Base-by-base conservation (phyloP, 768 basidiomycete genomes). In the Leccinum incarnatum region DNA sequence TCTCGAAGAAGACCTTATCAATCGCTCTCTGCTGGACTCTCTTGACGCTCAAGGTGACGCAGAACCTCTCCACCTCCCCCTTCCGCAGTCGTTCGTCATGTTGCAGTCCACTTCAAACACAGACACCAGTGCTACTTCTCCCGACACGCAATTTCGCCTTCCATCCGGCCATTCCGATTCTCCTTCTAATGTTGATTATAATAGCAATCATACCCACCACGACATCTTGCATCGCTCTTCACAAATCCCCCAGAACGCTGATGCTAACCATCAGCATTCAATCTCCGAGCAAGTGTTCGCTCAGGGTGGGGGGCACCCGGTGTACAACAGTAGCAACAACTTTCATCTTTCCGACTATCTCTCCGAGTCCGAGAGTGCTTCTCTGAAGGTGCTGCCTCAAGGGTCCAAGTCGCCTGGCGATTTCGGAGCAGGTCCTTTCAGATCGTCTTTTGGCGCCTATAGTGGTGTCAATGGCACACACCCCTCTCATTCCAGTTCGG, bases 21-120 rank as follows among this genome's bases (percentile, higher is more conserved):
- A 92, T 78, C 86, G 87, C 72, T 91, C 90, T 55, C 81, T 93
- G 58, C 77, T 93, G 65, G 91, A 89, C 74, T 88, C 86, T 45
- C 82, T 93, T 69, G 85, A 93, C 82, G 88, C 86, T 55, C 86
- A 90, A 74, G 89, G 87, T 53, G 90, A 92, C 82, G 82, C 88
- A 56, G 89, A 91, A 72, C 88, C 87, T 50, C 70, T 79, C 56
- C 79, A 53, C 34, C 36, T 59, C 5, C 64, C 67, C 17, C 27
- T 63, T 30, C 64, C 63, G 15, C 71, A 67, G 57, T 81, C 56
- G 79, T 84, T 70, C 69, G 73, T 55, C 74, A 81, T 68, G 77
- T 78, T 59, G 69, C 79, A 59, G 69, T 77, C 84, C 47, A 64
- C 80, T 25, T 81, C 85, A 9, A 79, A 80, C 62, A 77, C 84